Evolutionary conservation across 257 asterid genomes (phyloP).

Genomic region (Petunia axillaris): DNA sequence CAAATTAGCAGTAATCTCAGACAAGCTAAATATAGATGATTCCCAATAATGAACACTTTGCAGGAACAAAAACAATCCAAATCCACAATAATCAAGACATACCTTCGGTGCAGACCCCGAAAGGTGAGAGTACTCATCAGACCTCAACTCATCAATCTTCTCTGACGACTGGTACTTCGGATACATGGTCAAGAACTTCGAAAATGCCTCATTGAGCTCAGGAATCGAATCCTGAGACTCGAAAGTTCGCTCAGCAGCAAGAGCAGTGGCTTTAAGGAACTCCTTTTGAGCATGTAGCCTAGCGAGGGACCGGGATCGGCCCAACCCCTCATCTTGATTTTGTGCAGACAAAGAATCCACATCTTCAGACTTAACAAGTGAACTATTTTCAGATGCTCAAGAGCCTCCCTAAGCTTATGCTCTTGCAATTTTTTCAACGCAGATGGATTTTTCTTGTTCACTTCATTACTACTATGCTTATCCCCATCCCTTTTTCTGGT

Average conservation of each 20-base stretch:
- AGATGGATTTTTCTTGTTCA: constrained; percentile 67
- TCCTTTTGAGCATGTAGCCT: constrained; percentile 93
- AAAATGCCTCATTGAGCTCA: constrained; percentile 68
- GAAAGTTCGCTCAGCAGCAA: constrained; percentile 84
- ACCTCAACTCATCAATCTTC: constrained; percentile 87
- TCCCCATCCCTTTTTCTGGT: constrained; percentile 78
- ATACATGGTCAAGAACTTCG: constrained; percentile 88
- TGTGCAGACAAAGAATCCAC: constrained; percentile 67
- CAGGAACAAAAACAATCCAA: constrained; percentile 92
- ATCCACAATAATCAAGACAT: constrained; percentile 97
- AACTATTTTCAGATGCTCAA: constrained; percentile 98
- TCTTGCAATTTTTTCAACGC: constrained; percentile 76
- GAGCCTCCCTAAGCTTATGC: constrained; percentile 92
- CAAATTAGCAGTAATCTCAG: constrained; percentile 95
- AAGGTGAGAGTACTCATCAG: constrained; percentile 85
- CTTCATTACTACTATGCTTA: constrained; percentile 56
- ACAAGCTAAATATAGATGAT: constrained; percentile 86
- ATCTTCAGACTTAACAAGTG: constrained; percentile 77
- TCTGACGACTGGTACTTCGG: constrained; percentile 84
- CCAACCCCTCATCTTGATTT: constrained; percentile 74
- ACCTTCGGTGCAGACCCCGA: constrained; percentile 68
- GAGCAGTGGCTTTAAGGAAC: constrained; percentile 89
- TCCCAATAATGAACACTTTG: constrained; percentile 97
- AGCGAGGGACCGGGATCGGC: constrained; percentile 88
- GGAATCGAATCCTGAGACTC: constrained; percentile 72